These are phyloP conservation scores for Diaporthe caulivora DNA, from an alignment of 2,329 filamentous ascomycete species.

Conservation along the genomic window DNA sequence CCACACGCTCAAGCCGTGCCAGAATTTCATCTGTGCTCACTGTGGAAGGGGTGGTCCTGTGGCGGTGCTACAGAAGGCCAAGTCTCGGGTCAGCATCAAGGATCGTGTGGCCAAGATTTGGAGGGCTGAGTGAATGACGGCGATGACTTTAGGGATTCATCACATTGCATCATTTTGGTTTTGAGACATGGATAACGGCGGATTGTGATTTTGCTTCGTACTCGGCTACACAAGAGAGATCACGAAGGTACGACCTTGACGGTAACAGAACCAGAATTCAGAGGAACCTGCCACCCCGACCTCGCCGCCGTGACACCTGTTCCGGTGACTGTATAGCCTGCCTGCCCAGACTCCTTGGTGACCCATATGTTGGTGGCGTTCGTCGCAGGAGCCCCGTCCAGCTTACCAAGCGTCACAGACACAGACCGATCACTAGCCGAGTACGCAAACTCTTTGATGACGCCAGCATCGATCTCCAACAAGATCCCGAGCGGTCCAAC, in stretches of 20 bases:
- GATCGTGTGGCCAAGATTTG: neutral
- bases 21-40: slow-evolving; percentile 26
- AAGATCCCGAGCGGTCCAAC: slow-evolving; percentile 59
- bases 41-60: slow-evolving; percentile 1
- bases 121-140: neutral
- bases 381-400: slow-evolving; percentile 46
- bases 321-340: slow-evolving; percentile 45
- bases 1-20: slow-evolving; percentile 33
- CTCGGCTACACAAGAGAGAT: neutral
- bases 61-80: slow-evolving; percentile 1
- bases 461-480: slow-evolving; percentile 58
- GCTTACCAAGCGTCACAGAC: slow-evolving; percentile 49
- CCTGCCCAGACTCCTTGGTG: slow-evolving; percentile 45
- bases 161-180: neutral
- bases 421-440: slow-evolving; percentile 42
- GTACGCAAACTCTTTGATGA: slow-evolving; percentile 54
- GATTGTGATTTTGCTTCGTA: neutral
- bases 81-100: neutral
- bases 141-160: neutral
- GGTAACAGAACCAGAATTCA: slow-evolving; percentile 43
- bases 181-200: neutral
- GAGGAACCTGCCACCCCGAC: slow-evolving; percentile 47
- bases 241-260: slow-evolving; percentile 32
- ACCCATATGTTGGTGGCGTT: slow-evolving; percentile 51
- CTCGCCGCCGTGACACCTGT: slow-evolving; percentile 42